Base-by-base conservation (phyloP, 352 stramenopile species). In the Globisporangium paddicum region DNA sequence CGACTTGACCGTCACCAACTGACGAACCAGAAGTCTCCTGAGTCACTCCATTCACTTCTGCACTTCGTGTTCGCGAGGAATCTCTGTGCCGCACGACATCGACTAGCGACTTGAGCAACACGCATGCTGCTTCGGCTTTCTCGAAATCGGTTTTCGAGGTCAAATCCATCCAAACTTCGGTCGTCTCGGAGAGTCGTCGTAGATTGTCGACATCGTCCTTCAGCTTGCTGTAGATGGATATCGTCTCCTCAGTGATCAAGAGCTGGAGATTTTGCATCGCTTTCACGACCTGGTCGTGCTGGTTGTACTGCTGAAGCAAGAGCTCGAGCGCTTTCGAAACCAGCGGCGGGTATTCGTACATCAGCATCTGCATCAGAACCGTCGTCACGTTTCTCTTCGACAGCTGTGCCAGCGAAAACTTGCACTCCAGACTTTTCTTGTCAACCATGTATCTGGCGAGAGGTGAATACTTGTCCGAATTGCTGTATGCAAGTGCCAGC, bases 151-250 rank as follows among this genome's bases (percentile, higher is more conserved):
- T 82, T 35, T 81, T 79, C 6, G 78, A 89, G 2, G 81, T 90
- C 28, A 90, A 64, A 71, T 90, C 81, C 78, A 90, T 87, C 81
- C 81, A 90, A 3, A 90, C 77, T 72, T 90, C 81, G 11, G 81
- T 90, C 30, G 81, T 89, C 62, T 90, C 81, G 11, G 78, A 81
- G 0, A 90, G 62, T 9, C 73, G 66, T 3, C 77, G 76, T 10
- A 90, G 61, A 42, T 75, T 70, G 30, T 90, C 75, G 9, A 90
- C 77, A 37, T 90, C 76, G 30, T 79, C 77, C 51, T 89, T 85
- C 11, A 90, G 28, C 30, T 79, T 79, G 32, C 79, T 81, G 62
- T 90, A 89, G 23, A 83, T 84, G 0, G 55, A 58, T 28, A 90
- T 88, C 3, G 78, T 87, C 30, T 89, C 75, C 23, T 87, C 71